phyloP scores from a whole-genome alignment of 768 basidiomycete species.

The Lentinula lateritia region DNA sequence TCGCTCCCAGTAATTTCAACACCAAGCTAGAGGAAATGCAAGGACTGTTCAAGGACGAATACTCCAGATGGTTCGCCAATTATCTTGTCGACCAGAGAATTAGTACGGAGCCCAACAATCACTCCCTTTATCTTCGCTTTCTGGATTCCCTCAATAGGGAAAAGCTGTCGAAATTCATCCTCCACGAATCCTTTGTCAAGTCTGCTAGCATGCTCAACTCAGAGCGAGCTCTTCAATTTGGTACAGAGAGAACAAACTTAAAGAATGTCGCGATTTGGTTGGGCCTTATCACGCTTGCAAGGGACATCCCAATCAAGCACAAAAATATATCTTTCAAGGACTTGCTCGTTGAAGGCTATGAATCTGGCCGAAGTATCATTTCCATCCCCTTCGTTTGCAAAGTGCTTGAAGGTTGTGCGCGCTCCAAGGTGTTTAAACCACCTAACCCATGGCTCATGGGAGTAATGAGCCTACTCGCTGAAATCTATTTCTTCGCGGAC shows the following conservation, averaged over 20 bases:
- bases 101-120: conserved; percentile 95
- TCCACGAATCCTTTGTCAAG: conserved; percentile 94
- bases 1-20: conserved; percentile 92
- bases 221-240: conserved; percentile 82
- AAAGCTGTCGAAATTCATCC: conserved; percentile 63
- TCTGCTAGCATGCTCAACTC: conserved; percentile 84
- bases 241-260: conserved; percentile 77
- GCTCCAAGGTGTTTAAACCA: conserved; percentile 89
- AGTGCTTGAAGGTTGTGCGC: conserved; percentile 83
- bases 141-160: conserved; percentile 76
- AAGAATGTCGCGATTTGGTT: conserved; percentile 97
- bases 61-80: conserved; percentile 95
- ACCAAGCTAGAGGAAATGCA: conserved; percentile 83
- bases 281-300: conserved; percentile 87
- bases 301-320: conserved; percentile 88
- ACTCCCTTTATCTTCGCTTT: conserved; percentile 90
- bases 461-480: conserved; percentile 83
- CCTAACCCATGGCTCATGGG: conserved; percentile 99
- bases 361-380: conserved; percentile 83
- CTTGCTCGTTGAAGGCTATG: conserved; percentile 92
- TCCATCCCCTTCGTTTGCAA: conserved; percentile 99
- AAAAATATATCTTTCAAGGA: conserved; percentile 96
- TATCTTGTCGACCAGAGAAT: conserved; percentile 96
- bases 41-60: conserved; percentile 74
- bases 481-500: conserved; percentile 96